These are phyloP conservation scores for Trichoderma polysporum DNA, from an alignment of 2,329 filamentous ascomycete species.

Conservation along the genomic window DNA sequence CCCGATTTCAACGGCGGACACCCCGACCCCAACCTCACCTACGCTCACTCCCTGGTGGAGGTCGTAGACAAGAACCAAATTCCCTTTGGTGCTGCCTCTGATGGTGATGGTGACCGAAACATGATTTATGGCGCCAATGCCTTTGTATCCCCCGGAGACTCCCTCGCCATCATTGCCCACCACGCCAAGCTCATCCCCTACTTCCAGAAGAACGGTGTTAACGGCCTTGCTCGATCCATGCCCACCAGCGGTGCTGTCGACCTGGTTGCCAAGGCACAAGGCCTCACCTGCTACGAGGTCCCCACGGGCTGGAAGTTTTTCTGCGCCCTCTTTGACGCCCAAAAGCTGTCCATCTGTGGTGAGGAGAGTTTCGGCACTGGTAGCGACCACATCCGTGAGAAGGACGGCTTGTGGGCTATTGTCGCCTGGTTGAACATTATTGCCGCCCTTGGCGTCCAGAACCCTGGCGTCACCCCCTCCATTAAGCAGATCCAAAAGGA, in stretches of 20 bases:
- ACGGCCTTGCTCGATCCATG: conserved; percentile 95
- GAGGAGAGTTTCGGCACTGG: conserved; percentile 98
- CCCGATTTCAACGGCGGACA: conserved; percentile 97
- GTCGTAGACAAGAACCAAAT: conserved; percentile 88
- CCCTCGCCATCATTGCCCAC: conserved; percentile 96
- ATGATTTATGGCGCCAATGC: conserved; percentile 99
- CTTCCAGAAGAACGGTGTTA: conserved; percentile 96
- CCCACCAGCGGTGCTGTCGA: conserved; percentile 95
- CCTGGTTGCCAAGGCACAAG: conserved; percentile 92
- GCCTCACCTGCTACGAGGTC: conserved; percentile 89
- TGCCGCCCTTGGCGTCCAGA: conserved; percentile 83
- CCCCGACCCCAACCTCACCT: conserved; percentile 96
- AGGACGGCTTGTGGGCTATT: conserved; percentile 96
- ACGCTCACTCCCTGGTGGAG: conserved; percentile 91
- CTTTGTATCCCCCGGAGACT: conserved; percentile 97
- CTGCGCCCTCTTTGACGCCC: conserved; percentile 88
- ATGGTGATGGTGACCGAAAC: conserved; percentile 97
- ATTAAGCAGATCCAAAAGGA: conserved; percentile 96
- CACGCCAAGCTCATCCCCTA: conserved; percentile 95
- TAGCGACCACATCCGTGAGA: conserved; percentile 98
- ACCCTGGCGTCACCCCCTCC: conserved; percentile 76
- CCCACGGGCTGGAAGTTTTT: conserved; percentile 99
- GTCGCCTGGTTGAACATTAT: conserved; percentile 99
- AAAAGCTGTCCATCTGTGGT: conserved; percentile 97
- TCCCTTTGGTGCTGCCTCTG: conserved; percentile 93